Base-by-base conservation (phyloP, 1,139 yeast genomes). In the Kodamaea arcana region DNA sequence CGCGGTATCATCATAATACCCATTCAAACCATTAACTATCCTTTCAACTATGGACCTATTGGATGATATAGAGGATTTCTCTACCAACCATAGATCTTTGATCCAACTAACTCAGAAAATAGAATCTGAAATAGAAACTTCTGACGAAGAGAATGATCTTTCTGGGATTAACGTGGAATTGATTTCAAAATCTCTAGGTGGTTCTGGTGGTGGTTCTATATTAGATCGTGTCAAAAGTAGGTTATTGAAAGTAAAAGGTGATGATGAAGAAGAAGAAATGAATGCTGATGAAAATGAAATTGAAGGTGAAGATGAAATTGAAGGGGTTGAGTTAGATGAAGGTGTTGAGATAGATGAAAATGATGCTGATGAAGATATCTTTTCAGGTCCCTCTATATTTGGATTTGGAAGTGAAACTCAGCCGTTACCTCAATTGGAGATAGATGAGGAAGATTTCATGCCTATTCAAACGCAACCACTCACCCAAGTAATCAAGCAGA, bases 391-490 rank as follows among this genome's bases (percentile, higher is more conserved):
- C 6, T 45, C 49, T 3, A 38, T 44, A 26, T 36, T 44, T n/a
- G 43, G 44, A 12, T 34, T 43, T 13, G 39, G 40, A 9, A 39
- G 34, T 3, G 44, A 35, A 18, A 35, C 28, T 15, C 56, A 53
- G 31, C 41, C 37, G 23, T 42, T 61, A 18, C 65, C 66, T 6
- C 67, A 61, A 41, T 45, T 60, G 21, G 54, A 47, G 15, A 45
- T 60, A 9, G 67, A 60, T 36, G 52, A 52, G 29, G 47, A 51
- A 8, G 66, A 59, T 4, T 43, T 37, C 14, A 32, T 29, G 4
- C 15, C 27, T 32, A 15, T 27, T n/a, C 25, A 31, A 10, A 24
- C 36, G 7, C 34, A 37, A 31, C 28, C 20, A 24, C 22, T 27
- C 13, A 32, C 35, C 16, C 31, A 27, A 15, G 27, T 17, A n/a